Evolutionary conservation across 805 yeast genomes (phyloP).

Genomic region (Pichia cephalocereana): DNA sequence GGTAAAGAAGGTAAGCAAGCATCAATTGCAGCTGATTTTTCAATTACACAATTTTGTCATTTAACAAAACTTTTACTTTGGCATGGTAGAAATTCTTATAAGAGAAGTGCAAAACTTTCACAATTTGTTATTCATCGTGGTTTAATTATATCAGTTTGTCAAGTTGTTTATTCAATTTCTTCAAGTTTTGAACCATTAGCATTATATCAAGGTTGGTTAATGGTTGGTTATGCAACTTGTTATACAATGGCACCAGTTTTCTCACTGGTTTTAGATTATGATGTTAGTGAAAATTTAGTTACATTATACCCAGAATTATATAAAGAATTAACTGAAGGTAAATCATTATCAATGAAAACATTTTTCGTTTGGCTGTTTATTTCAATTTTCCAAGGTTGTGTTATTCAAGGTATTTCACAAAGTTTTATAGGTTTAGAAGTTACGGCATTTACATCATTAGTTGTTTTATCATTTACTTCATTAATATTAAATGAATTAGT

Average conservation of each 20-base stretch:
- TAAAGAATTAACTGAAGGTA: slow-evolving; percentile 83
- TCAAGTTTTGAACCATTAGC: slow-evolving; percentile 92
- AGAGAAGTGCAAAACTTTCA: slow-evolving; percentile 87
- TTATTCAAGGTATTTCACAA: slow-evolving; percentile 80
- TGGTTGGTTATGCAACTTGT: slow-evolving; percentile 97
- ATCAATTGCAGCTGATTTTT: slow-evolving; percentile 92
- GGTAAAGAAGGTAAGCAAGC: slow-evolving; percentile 99
- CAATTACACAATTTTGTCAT: slow-evolving; percentile 85
- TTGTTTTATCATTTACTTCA: slow-evolving; percentile 76
- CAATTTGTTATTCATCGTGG: slow-evolving; percentile 98
- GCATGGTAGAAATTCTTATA: slow-evolving; percentile 98
- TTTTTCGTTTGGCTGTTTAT: slow-evolving; percentile 88
- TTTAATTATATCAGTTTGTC: slow-evolving; percentile 84
- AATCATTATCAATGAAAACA: slow-evolving; percentile 74
- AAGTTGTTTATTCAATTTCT: slow-evolving; percentile 82
- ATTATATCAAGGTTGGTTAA: slow-evolving; percentile 88
- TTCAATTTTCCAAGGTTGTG: slow-evolving; percentile 83
- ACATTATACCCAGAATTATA: slow-evolving; percentile 90
- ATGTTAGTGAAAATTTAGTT: slow-evolving; percentile 82
- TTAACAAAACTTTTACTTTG: slow-evolving; percentile 79
- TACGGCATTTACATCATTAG: slow-evolving; percentile 58
- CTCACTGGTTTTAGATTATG: slow-evolving; percentile 82
- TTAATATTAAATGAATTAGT: slow-evolving; percentile 75
- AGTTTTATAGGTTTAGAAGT: slow-evolving; percentile 53
- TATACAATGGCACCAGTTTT: slow-evolving; percentile 99